A percentile compares a stretch with the other conserved stretches of the same genome.
These are phyloP conservation scores for Anthostomella pinea DNA, from an alignment of 2,329 filamentous ascomycete genomes.

Conservation along the genomic window DNA sequence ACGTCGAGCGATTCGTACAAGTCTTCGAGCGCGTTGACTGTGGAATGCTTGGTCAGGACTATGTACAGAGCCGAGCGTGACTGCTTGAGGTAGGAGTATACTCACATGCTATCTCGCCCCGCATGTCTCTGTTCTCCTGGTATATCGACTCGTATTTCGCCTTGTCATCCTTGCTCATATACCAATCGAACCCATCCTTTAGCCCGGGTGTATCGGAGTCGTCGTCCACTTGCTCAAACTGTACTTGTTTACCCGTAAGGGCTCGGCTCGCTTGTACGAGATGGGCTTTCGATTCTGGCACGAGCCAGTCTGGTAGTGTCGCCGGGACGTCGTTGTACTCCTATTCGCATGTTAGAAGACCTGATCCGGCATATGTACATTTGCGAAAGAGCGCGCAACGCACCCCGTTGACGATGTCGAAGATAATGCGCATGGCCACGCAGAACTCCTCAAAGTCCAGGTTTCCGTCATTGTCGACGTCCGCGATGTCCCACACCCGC, in stretches of 20 bases:
- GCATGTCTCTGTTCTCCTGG: constrained; percentile 81
- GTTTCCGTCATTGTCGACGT: constrained; percentile 96
- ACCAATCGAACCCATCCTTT: constrained; percentile 98
- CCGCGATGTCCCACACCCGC: constrained; percentile 92
- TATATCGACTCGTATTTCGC: constrained; percentile 97
- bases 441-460: constrained; percentile 99
- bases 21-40: constrained; percentile 74
- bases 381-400: no score
- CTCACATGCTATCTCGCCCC: constrained; percentile 79
- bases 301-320: constrained; percentile 88
- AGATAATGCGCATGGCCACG: constrained; percentile 96
- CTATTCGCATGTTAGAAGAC: constrained; percentile 41
- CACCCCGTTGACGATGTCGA: constrained; percentile 93
- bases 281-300: constrained; percentile 92
- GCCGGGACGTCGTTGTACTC: constrained; percentile 88
- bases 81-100: constrained; percentile 14
- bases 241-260: constrained; percentile 72
- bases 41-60: no score
- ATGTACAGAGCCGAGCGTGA: no score
- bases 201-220: constrained; percentile 79
- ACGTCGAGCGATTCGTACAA: constrained; percentile 80
- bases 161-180: constrained; percentile 92
- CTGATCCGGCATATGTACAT: no score
- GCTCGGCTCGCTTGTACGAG: constrained; percentile 81
- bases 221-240: constrained; percentile 82